Evolutionary conservation across 2,329 filamentous ascomycete genomes (phyloP), one percentile per base, ranked within the genome.

Genomic region (Canariomyces notabilis): DNA sequence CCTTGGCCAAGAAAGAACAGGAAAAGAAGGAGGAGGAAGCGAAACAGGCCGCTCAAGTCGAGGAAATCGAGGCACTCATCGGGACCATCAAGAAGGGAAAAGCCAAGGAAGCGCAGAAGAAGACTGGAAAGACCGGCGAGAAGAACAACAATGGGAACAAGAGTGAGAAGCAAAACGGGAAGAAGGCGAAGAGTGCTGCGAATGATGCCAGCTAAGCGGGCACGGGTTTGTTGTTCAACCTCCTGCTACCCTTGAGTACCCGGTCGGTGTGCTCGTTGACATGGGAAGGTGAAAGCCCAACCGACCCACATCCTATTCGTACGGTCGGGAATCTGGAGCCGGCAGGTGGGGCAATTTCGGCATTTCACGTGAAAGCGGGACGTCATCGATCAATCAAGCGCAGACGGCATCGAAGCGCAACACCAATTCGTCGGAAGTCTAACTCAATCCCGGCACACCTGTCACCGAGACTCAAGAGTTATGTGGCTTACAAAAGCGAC

Each of bases 31-130:
- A 65, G 1, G 61, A 70, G 18, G 56, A 62, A 19, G 63, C 63
- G 3, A 63, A 64, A 46, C 46, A 56, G 18, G 57, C 62, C 33
- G 61, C 67, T 40, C 57, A 69, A 58, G 48, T 61, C 53, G 52
- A 66, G 42, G 66, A 69, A 29, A 61, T 69, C 19, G 59, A 63
- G 48, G 50, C 64, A 2, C 57, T 78, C 2, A 64, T 77, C 1
- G 59, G 68, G 8, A 59, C 68, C 1, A 74, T 75, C 49, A 73
- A 72, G 51, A 71, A 70, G 55, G 67, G 66, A 18, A 61, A 65
- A 44, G 61, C 65, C 34, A 44, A 65, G 63, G 47, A 64, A 60
- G 34, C n/a, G 2, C 18, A 42, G n/a, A 51, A 51, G 33, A 51
- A 48, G 34, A 41, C 52, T 23, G 50, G 43, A n/a, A 52, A 47